Evolutionary conservation across 345 rosid genomes (phyloP), one percentile per base, ranked within the genome.

Genomic region (Abelmoschus esculentus): DNA sequence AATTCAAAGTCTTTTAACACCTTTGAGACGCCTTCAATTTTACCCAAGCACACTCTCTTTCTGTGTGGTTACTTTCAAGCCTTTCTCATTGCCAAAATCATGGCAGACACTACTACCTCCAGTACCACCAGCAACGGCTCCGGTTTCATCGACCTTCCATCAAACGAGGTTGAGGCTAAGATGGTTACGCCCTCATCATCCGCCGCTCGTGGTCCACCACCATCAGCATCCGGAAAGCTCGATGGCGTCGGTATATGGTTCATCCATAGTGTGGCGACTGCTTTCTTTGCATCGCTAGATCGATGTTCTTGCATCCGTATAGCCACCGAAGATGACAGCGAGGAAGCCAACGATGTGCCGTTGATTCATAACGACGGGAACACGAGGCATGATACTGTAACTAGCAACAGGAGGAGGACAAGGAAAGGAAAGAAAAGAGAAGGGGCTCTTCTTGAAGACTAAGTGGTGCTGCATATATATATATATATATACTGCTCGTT

Each of bases 231-330:
- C 12, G 80, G 85, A 2, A 84, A 82, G 84, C 80, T 84, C 11
- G 90, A 86, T 47, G 86, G 89, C 34, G 81, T 87, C 61, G 89
- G 86, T 7, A 80, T 80, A 83, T 87, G 91, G 91, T 57, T 87
- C 77, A 72, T 83, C 67, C 83, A 85, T 29, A 87, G 91, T 0
- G 78, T 87, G 6, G 78, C 87, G 1, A 34, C 75, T 5, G 91
- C 91, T 0, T 87, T 87, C 55, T 87, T 87, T 28, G 87, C 86
- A 49, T 87, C 91, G 10, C 46, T 87, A 4, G 87, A 87, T 15
- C 76, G 86, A 5, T 85, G 89, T 36, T 87, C 89, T 29, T 87
- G 91, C 80, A 80, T 87, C 79, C 82, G 85, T 6, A 85, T 87
- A 46, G 80, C 83, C 28, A 85, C 91, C 1, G 79, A 50, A 22